phyloP scores from a whole-genome alignment of 257 asterid species.

The Pogostemon cablin region DNA sequence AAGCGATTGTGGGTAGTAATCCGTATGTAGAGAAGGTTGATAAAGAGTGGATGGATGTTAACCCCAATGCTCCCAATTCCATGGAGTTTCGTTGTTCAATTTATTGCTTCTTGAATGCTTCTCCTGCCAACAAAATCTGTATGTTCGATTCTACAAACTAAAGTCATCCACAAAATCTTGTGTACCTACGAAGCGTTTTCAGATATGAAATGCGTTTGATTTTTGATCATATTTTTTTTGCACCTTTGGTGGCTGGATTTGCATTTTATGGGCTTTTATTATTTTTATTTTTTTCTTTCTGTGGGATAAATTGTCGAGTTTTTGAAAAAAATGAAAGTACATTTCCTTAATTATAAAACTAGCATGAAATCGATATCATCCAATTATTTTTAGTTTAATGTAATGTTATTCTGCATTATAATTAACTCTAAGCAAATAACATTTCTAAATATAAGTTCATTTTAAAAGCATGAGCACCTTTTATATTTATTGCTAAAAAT shows the following conservation, averaged over 20 bases:
- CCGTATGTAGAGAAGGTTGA: slow-evolving; percentile 57
- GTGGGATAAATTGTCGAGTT: background rate
- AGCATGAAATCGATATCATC: no score
- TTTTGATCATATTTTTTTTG: background rate
- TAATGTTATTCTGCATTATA: no score
- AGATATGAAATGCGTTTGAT: background rate
- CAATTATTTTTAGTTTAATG: no score
- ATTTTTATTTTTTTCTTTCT: no score
- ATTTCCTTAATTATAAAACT: no score
- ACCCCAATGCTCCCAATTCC: slow-evolving; percentile 65
- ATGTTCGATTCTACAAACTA: slow-evolving; percentile 45
- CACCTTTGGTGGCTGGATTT: background rate
- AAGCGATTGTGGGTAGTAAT: slow-evolving; percentile 50
- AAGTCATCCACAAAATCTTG: background rate
- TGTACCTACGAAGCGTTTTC: background rate
- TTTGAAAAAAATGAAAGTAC: background rate
- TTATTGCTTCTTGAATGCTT: slow-evolving; percentile 58
- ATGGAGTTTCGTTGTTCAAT: slow-evolving; percentile 72
- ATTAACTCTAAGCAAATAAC: no score
- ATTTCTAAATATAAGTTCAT: no score
- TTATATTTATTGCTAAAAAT: no score
- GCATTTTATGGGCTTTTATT: background rate
- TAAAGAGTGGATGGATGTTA: slow-evolving; percentile 71
- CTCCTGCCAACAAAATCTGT: slow-evolving; percentile 56
- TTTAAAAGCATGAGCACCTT: no score